phyloP scores from a whole-genome alignment of 192 early-diverging fungal species.

The Radiomyces spectabilis region DNA sequence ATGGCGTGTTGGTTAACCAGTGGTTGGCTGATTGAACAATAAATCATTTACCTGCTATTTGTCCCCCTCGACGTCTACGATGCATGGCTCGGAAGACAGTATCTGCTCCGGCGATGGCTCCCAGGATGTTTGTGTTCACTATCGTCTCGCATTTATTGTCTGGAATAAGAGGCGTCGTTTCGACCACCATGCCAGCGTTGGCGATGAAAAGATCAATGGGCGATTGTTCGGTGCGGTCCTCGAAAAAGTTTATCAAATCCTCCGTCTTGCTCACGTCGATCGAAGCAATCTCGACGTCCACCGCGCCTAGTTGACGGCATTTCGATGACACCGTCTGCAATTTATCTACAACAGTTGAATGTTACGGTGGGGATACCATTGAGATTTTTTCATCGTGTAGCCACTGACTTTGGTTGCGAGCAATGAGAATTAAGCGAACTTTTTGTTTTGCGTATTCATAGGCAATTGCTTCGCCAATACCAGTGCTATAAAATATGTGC shows the following conservation, averaged over 20 bases:
- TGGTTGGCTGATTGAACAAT: too few species aligned
- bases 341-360: background rate
- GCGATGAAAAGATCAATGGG: constrained; percentile 20
- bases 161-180: too few species aligned
- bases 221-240: constrained; percentile 7
- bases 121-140: background rate
- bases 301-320: constrained; percentile 1
- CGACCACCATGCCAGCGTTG: constrained; percentile 12
- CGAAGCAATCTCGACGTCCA: constrained; percentile 2
- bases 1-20: too few species aligned
- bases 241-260: background rate
- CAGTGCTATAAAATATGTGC: background rate
- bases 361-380: too few species aligned
- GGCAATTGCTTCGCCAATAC: constrained; percentile 7
- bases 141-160: background rate
- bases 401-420: constrained; percentile 7
- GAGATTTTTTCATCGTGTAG: too few species aligned
- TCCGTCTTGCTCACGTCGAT: constrained; percentile 14
- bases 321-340: constrained; percentile 1
- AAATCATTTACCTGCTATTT: too few species aligned
- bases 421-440: constrained; percentile 1
- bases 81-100: constrained; percentile 17
- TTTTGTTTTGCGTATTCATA: background rate
- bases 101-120: constrained; percentile 12
- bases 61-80: constrained; percentile 3